phyloP scores from a whole-genome alignment of 2,329 filamentous ascomycete genomes.

The Colletotrichum ledebouriae region DNA sequence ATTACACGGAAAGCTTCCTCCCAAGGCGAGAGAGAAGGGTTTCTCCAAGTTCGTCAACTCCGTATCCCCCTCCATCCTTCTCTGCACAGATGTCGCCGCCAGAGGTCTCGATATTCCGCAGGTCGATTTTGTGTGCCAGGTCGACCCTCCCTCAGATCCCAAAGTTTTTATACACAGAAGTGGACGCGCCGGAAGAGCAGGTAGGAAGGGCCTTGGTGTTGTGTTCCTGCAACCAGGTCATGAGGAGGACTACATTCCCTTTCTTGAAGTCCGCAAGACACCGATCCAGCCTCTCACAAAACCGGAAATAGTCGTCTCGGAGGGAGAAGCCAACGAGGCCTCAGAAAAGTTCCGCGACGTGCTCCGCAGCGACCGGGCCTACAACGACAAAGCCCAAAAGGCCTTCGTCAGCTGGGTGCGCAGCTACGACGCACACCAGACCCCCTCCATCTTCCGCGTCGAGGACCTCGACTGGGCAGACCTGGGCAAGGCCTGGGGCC shows the following conservation, averaged over 20 bases:
- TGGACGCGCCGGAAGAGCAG: constrained; percentile 90
- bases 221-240: constrained; percentile 86
- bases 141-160: constrained; percentile 86
- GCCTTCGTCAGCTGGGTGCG: constrained; percentile 95
- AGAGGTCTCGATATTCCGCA: constrained; percentile 92
- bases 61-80: constrained; percentile 80
- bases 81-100: constrained; percentile 94
- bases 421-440: constrained; percentile 91
- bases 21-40: constrained; percentile 89
- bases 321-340: constrained; percentile 69
- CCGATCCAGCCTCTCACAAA: constrained; percentile 76
- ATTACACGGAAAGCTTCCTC: constrained; percentile 91
- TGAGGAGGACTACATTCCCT: constrained; percentile 91
- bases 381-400: constrained; percentile 90
- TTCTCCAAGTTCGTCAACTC: constrained; percentile 84
- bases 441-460: constrained; percentile 89
- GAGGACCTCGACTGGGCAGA: constrained; percentile 87
- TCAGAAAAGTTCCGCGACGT: constrained; percentile 73
- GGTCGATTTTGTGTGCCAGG: constrained; percentile 90
- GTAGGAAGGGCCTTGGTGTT: constrained; percentile 85
- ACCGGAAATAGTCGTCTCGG: constrained; percentile 69
- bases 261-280: constrained; percentile 88
- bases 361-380: constrained; percentile 64
- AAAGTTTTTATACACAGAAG: constrained; percentile 97
- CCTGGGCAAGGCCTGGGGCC: constrained; percentile 85